Evolutionary conservation across 129 eudicot genomes (phyloP).

Genomic region (Calendula officinalis): DNA sequence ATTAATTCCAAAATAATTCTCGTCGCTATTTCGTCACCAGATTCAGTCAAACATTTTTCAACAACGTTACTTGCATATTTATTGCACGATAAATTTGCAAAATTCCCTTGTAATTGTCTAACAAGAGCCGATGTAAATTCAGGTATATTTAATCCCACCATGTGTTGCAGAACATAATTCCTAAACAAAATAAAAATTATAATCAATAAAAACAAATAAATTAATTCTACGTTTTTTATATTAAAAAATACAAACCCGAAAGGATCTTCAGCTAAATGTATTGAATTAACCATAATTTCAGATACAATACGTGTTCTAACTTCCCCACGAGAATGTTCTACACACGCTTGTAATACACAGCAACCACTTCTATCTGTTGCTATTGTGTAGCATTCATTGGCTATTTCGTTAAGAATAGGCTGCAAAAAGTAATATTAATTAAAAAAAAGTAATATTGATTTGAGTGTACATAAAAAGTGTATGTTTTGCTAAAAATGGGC

Average conservation of each 20-base stretch:
- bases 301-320: constrained; percentile 41
- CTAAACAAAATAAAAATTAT: constrained; percentile 24
- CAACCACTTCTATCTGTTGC: constrained; percentile 71
- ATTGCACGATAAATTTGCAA: constrained; percentile 55
- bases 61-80: constrained; percentile 78
- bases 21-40: constrained; percentile 40
- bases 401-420: constrained; percentile 58
- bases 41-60: constrained; percentile 52
- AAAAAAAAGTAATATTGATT: too few species aligned
- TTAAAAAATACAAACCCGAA: constrained; percentile 56
- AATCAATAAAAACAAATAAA: neutral
- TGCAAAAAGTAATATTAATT: constrained; percentile 27
- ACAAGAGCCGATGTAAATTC: constrained; percentile 46
- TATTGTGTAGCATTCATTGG: constrained; percentile 47
- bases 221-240: neutral
- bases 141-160: constrained; percentile 46
- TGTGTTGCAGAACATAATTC: constrained; percentile 79
- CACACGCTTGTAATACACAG: constrained; percentile 68
- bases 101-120: constrained; percentile 47
- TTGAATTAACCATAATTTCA: constrained; percentile 40
- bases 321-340: constrained; percentile 49
- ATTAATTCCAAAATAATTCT: constrained; percentile 50
- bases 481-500: too few species aligned
- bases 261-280: constrained; percentile 65
- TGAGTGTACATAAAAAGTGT: too few species aligned